These are phyloP conservation scores for Candida pseudocylindracea DNA, from an alignment of 1,139 yeast species.

Conservation along the genomic window DNA sequence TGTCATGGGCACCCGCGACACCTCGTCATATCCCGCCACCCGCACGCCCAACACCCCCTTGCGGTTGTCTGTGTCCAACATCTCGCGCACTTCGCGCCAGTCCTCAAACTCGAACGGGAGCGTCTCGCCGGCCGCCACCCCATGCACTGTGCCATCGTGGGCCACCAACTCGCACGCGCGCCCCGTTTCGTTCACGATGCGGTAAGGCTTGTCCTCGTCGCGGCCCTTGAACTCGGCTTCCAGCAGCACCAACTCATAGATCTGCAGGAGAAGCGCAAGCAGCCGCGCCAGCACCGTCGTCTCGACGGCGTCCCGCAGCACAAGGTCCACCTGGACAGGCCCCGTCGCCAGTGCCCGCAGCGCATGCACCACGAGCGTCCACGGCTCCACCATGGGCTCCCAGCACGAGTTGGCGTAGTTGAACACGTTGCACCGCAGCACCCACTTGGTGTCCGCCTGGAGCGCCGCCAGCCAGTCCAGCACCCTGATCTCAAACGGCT, in stretches of 20 bases:
- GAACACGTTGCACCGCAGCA: constrained; percentile 56
- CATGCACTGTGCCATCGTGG: constrained; percentile 7
- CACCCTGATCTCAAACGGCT: constrained; percentile 51
- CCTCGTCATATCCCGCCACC: constrained; percentile 20
- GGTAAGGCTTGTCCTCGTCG: constrained; percentile 69
- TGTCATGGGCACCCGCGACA: constrained; percentile 40
- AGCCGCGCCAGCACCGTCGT: constrained; percentile 67
- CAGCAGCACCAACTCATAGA: constrained; percentile 30
- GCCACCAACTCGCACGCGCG: constrained; percentile 5
- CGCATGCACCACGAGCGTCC: constrained; percentile 64
- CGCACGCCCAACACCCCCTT: constrained; percentile 35
- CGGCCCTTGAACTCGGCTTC: constrained; percentile 37
- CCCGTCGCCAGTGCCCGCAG: constrained; percentile 10
- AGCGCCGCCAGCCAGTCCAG: constrained; percentile 83
- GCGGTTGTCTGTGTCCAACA: constrained; percentile 41
- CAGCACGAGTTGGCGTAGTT: constrained; percentile 85
- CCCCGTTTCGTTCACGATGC: constrained; percentile 72
- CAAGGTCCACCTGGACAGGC: constrained; percentile 23
- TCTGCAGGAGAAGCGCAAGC: constrained; percentile 53
- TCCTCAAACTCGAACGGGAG: constrained; percentile 89
- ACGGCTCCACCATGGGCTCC: constrained; percentile 87
- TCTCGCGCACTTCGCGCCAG: constrained; percentile 74
- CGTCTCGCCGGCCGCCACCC: constrained; percentile 24
- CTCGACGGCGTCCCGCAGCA: constrained; percentile 59
- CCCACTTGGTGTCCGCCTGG: constrained; percentile 48